Percentiles rank a stretch among this genome's conserved stretches.
Evolutionary conservation across 441 rosid species (phyloP).

Genomic region (Eruca vesicaria): DNA sequence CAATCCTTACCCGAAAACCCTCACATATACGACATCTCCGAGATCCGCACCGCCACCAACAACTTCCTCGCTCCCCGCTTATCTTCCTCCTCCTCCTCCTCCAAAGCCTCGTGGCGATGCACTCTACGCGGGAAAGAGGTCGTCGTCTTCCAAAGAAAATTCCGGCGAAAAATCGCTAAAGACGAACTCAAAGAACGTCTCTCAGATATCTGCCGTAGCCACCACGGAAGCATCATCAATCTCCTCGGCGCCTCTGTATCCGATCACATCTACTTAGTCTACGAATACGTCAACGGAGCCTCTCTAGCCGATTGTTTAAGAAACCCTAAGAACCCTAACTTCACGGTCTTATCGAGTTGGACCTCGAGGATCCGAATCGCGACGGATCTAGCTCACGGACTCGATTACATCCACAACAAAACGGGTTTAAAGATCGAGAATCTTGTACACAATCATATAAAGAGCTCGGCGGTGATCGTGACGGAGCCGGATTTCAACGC

Average conservation of each 20-base stretch:
- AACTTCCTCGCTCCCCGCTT: conserved; percentile 68
- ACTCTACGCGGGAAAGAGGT: conserved; percentile 55
- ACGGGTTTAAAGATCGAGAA: conserved; percentile 55
- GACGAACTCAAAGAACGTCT: conserved; percentile 48
- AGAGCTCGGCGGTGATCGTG: conserved; percentile 61
- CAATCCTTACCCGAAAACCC: conserved; percentile 64
- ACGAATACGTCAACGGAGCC: conserved; percentile 58
- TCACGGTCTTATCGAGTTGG: conserved; percentile 73
- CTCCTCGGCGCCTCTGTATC: conserved; percentile 76
- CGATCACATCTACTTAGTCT: conserved; percentile 67
- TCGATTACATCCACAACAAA: conserved; percentile 80
- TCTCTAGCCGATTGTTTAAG: conserved; percentile 65
- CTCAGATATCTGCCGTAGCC: conserved; percentile 61
- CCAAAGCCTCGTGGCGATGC: conserved; percentile 81
- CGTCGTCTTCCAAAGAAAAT: conserved; percentile 70
- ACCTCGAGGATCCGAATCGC: conserved; percentile 74
- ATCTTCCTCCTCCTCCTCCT: conserved; percentile 56
- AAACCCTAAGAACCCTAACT: conserved; percentile 57
- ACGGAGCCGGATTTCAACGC: conserved; percentile 66
- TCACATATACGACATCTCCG: conserved; percentile 72
- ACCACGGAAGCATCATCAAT: conserved; percentile 59
- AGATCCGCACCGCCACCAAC: conserved; percentile 82
- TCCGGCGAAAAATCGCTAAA: conserved; percentile 47
- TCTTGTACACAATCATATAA: conserved; percentile 70
- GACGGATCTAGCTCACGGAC: conserved; percentile 74